Evolutionary conservation across 192 early-diverging fungal genomes (phyloP).

Genomic region (Backusella macrospora): DNA sequence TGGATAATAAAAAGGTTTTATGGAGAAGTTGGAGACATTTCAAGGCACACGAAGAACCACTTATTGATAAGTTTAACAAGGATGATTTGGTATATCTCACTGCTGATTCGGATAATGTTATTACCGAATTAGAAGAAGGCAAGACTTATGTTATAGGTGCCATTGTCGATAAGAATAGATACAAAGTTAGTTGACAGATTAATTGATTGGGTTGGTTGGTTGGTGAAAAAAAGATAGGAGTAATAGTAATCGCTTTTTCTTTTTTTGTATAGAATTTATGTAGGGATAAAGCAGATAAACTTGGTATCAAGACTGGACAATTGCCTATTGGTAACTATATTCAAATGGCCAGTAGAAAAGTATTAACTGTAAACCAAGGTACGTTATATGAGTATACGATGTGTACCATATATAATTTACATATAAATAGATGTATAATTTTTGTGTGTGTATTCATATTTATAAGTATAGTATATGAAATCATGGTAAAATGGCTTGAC

Average conservation of each 20-base stretch:
- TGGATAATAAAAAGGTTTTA: constrained; percentile 41
- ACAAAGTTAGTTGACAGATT: constrained; percentile 54
- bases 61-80: constrained; percentile 50
- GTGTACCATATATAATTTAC: not conserved
- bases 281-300: constrained; percentile 73
- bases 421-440: too few relatives aligned
- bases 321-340: constrained; percentile 90
- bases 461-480: constrained; percentile 75
- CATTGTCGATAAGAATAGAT: constrained; percentile 92
- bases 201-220: too few relatives aligned
- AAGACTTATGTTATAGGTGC: constrained; percentile 93
- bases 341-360: constrained; percentile 75
- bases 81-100: constrained; percentile 84
- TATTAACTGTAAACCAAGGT: constrained; percentile 94
- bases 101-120: constrained; percentile 80
- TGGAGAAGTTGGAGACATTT: constrained; percentile 45
- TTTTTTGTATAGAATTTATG: constrained; percentile 60
- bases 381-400: constrained; percentile 3
- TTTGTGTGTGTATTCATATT: not conserved
- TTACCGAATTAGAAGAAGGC: constrained; percentile 67
- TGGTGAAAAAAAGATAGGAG: not conserved
- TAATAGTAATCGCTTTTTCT: not conserved
- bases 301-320: constrained; percentile 73
- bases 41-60: constrained; percentile 31
- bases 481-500: constrained; percentile 81